Evolutionary conservation across 2,329 filamentous ascomycete genomes (phyloP), one percentile per base, ranked within the genome.

Genomic region (Cryoendolithus antarcticus): DNA sequence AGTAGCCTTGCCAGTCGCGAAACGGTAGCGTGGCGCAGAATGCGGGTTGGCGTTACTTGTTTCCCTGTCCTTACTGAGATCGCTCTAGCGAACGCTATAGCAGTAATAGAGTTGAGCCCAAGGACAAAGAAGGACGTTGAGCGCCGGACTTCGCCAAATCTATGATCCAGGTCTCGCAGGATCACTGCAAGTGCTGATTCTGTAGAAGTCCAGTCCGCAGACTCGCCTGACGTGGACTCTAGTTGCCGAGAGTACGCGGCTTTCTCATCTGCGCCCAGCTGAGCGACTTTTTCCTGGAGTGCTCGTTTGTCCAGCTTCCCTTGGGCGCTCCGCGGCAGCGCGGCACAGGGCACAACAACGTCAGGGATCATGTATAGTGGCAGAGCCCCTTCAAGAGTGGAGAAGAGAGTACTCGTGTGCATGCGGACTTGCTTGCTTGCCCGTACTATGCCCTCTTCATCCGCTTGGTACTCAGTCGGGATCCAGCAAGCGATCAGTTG

Each of bases 71-170:
- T 50, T 37, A 70, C 67, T 39, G 71, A 68, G 0, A 94, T 55
- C 10, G 58, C 53, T 39, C 69, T 75, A 1, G 81, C 73, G 6
- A 93, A 60, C 1, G 72, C 63, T 45, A 94, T 93, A 0, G 83
- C 84, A 6, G 80, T 82, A 19, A 94, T 75, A 0, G 86, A 93
- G 55, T 94, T 86, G 4, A 95, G 58, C 0, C 88, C 88, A 2
- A 93, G 59, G n/a, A 71, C 74, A 40, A 81, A 77, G 44, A 94
- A 81, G 0, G 86, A 85, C 0, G 77, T 80, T 62, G 77, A 78
- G 27, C 73, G 72, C 7, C 60, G 63, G 21, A 7, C 9, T 7
- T 33, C 30, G 7, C 24, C 24, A 7, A 27, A 8, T 27, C 24
- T 27, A 27, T 3, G 24, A 27, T 27, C 24, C 7, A 27, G 6